These are phyloP conservation scores for Porcisia deanei DNA, from an alignment of 208 protist genomes.

Conservation along the genomic window DNA sequence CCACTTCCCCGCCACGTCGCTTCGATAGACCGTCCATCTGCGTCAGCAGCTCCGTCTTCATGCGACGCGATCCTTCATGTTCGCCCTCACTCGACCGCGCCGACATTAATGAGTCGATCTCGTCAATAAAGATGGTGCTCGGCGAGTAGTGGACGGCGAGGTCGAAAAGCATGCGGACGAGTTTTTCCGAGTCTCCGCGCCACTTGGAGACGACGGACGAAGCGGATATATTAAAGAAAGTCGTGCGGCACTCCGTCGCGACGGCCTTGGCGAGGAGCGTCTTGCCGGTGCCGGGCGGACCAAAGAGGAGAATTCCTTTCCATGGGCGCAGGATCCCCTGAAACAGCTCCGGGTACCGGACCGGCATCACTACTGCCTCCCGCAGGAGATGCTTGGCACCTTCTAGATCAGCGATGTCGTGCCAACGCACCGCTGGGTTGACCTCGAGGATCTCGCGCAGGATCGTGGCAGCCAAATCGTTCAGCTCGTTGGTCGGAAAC, in stretches of 20 bases:
- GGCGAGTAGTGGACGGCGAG: conserved; percentile 93
- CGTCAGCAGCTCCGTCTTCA: conserved; percentile 95
- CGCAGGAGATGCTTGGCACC: conserved; percentile 94
- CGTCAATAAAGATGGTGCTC: conserved; percentile 99
- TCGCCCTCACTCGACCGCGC: conserved; percentile 94
- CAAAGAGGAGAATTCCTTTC: conserved; percentile 97
- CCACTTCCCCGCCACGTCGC: conserved; percentile 71
- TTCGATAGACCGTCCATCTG: conserved; percentile 94
- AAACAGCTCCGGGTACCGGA: conserved; percentile 91
- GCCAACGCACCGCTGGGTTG: conserved; percentile 89
- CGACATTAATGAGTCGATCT: conserved; percentile 98
- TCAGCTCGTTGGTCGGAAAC: conserved; percentile 75
- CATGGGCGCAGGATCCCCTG: conserved; percentile 93
- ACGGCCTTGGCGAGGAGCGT: conserved; percentile 97
- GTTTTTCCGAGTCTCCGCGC: conserved; percentile 98
- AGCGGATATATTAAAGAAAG: conserved; percentile 99
- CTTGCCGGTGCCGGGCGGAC: conserved; percentile 98
- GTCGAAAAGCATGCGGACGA: conserved; percentile 95
- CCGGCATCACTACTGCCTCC: conserved; percentile 94
- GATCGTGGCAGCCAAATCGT: conserved; percentile 78
- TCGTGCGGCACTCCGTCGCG: conserved; percentile 96
- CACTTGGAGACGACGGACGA: conserved; percentile 97
- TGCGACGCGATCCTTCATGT: conserved; percentile 90
- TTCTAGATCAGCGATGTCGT: conserved; percentile 91
- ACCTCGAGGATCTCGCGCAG: conserved; percentile 87